phyloP scores from a whole-genome alignment of 225 moss, liverwort and hornwort species.

The Marchantia polymorpha region DNA sequence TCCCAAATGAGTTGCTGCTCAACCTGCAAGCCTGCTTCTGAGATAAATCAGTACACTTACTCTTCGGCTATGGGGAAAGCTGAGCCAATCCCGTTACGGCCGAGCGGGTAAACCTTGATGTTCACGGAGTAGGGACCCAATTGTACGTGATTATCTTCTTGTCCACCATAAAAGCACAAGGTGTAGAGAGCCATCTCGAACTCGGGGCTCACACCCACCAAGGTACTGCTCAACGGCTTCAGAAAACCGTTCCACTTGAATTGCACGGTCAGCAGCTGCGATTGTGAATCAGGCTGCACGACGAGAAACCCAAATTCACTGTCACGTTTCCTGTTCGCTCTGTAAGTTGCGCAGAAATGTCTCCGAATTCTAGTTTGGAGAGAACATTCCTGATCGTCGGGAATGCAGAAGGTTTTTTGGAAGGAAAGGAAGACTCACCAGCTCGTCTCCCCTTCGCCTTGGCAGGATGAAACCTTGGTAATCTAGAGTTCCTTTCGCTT shows the following conservation, averaged over 20 bases:
- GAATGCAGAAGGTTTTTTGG: background rate
- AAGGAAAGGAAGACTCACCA: conserved; percentile 32
- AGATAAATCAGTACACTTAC: conserved; percentile 7
- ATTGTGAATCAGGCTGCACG: conserved; percentile 75
- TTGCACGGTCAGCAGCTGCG: conserved; percentile 76
- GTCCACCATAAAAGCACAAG: conserved; percentile 76
- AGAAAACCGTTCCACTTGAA: conserved; percentile 84
- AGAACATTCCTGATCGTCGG: background rate
- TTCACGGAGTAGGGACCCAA: conserved; percentile 84
- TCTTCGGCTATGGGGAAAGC: conserved; percentile 85
- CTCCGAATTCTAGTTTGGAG: background rate
- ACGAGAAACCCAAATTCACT: conserved; percentile 5
- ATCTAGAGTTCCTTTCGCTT: conserved; percentile 71
- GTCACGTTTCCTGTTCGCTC: background rate
- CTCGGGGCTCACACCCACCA: conserved; percentile 96
- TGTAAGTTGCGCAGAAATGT: background rate
- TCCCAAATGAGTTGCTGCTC: background rate
- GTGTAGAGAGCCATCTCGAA: conserved; percentile 95
- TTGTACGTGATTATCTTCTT: conserved; percentile 69
- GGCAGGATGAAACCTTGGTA: conserved; percentile 90
- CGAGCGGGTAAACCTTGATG: conserved; percentile 85
- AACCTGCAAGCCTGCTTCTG: background rate
- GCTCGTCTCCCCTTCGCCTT: conserved; percentile 63
- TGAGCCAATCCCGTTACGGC: conserved; percentile 74
- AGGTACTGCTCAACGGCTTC: conserved; percentile 76